Evolutionary conservation across 495 filamentous ascomycete species (phyloP), one percentile per base, ranked within the genome.

Genomic region (Penicillium verhagenii): DNA sequence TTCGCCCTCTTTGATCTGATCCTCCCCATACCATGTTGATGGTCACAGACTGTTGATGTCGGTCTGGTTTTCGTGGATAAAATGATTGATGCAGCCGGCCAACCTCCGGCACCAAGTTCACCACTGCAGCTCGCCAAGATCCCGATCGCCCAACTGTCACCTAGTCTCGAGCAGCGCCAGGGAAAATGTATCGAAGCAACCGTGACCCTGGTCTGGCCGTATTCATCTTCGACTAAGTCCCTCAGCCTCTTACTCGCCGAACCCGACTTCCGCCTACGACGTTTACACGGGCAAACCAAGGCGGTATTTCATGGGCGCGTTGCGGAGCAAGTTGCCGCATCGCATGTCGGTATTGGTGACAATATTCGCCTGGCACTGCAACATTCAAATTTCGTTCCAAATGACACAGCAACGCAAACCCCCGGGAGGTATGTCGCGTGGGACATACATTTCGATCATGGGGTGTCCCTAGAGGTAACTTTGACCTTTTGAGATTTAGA

Each of bases 141-240:
- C 44, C 76, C 88, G 20, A 92, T 96, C 61, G 82, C 89, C 26
- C 74, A 86, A 59, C 79, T 94, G 47, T 70, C 73, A 9, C 90
- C 90, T n/a, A 60, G 66, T 23, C 65, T 77, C 47, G 59, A 73
- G 33, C 31, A 64, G 21, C 38, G 57, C 5, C 58, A 67, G 9
- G 49, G 58, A 6, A 68, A 64, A 43, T 72, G 71, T n/a, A 73
- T 91, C 24, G 70, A 74, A 47, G 92, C 86, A 13, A 77, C 90
- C 1, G 85, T 96, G 29, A 90, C 88, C 5, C 83, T 98, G 16
- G 82, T 91, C 42, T 97, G 94, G 93, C 94, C 94, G 0, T 98
- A 89, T 69, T 96, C 88, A 29, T 86, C 85, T 6, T 86, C 89
- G 13, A 86, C 80, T 6, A 77, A 79, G 35, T 85, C 83, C 9